phyloP scores from a whole-genome alignment of 768 basidiomycete species.

The Boletus coccyginus region DNA sequence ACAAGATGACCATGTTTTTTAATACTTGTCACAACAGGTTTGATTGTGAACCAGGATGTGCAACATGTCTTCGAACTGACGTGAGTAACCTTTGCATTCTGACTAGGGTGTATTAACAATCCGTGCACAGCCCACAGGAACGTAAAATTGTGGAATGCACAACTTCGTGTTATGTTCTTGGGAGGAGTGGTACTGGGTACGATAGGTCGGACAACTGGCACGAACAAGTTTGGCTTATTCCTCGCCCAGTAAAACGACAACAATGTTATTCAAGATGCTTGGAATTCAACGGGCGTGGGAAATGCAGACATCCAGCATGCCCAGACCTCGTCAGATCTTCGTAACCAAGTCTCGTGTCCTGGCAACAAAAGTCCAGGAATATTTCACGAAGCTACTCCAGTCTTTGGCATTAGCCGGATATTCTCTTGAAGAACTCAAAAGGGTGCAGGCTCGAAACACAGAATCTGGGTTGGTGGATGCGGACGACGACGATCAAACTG shows the following conservation, averaged over 20 bases:
- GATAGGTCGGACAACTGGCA: too few species aligned
- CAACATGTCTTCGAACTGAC: slow-evolving; percentile 29
- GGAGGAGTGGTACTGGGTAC: too few species aligned
- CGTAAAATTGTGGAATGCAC: slow-evolving; percentile 57
- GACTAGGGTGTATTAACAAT: slow-evolving; percentile 13
- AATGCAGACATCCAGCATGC: too few species aligned
- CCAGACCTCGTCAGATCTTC: slow-evolving; percentile 38
- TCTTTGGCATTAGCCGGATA: slow-evolving; percentile 40
- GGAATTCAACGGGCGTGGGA: too few species aligned
- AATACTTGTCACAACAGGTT: slow-evolving; percentile 10
- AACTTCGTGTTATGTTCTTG: slow-evolving; percentile 59
- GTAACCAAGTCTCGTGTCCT: slow-evolving; percentile 68
- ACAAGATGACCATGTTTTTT: background rate
- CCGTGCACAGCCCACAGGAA: slow-evolving; percentile 41
- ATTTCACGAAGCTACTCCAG: slow-evolving; percentile 51
- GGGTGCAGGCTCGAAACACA: slow-evolving; percentile 19
- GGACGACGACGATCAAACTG: too few species aligned
- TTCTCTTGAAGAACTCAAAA: slow-evolving; percentile 39
- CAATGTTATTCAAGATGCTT: too few species aligned
- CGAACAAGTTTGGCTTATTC: too few species aligned
- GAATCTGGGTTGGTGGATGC: slow-evolving; percentile 33
- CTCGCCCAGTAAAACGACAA: too few species aligned
- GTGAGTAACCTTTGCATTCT: slow-evolving; percentile 9
- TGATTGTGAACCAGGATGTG: slow-evolving; percentile 24
- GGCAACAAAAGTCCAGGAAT: slow-evolving; percentile 67